phyloP scores from a whole-genome alignment of 176 grass and related monocot genomes.

The Rhynchospora breviuscula region DNA sequence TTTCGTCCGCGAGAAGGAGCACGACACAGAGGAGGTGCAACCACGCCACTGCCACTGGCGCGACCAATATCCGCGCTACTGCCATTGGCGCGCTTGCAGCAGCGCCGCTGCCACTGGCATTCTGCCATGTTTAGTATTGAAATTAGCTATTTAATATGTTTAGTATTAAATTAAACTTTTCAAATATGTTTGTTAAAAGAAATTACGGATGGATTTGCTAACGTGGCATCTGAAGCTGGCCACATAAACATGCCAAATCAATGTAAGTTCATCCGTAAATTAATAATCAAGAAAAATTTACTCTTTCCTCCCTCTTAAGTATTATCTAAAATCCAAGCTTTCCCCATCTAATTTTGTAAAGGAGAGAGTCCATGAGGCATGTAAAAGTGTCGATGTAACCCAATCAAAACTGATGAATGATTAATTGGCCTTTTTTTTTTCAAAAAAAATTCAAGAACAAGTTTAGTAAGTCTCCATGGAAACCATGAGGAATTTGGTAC shows the following conservation, averaged over 20 bases:
- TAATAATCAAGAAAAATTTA: neutral
- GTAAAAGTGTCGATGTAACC: neutral
- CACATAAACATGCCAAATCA: neutral
- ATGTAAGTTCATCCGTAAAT: neutral
- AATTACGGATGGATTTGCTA: neutral
- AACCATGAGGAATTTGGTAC: too few species aligned
- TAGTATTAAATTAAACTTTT: too few species aligned
- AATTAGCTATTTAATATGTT: too few species aligned
- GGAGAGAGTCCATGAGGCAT: neutral
- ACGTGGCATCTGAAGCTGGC: neutral
- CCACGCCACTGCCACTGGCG: too few species aligned
- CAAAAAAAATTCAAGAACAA: neutral
- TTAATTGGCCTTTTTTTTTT: neutral
- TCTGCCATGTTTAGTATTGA: too few species aligned
- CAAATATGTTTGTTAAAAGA: too few species aligned
- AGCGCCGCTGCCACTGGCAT: too few species aligned
- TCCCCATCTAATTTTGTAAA: neutral
- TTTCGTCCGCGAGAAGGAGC: too few species aligned
- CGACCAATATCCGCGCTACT: too few species aligned
- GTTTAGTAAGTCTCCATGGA: neutral
- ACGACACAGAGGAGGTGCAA: too few species aligned
- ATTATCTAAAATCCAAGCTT: too few species aligned
- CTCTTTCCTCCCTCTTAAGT: neutral
- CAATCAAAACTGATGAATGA: neutral
- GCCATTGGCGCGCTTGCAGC: too few species aligned